These are phyloP conservation scores for Balamuthia mandrillaris DNA, from an alignment of 208 protist species.

Conservation along the genomic window DNA sequence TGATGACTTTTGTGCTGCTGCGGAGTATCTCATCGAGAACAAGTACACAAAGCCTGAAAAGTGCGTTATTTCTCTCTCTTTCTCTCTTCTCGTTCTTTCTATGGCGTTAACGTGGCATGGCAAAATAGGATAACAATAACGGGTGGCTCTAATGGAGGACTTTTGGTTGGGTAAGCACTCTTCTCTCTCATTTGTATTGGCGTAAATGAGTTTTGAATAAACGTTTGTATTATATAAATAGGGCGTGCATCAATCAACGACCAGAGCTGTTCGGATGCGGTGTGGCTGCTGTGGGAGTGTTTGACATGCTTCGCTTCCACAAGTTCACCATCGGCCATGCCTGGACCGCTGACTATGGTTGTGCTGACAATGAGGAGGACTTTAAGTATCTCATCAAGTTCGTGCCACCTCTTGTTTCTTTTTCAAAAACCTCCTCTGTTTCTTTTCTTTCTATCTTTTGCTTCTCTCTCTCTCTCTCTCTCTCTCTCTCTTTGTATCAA, in stretches of 20 bases:
- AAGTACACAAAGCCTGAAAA: constrained; percentile 45
- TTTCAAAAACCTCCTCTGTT: background rate
- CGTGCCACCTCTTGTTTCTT: background rate
- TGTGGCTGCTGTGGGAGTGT: constrained; percentile 59
- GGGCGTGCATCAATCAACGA: constrained; percentile 51
- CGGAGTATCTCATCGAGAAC: constrained; percentile 42
- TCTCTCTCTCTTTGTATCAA: background rate
- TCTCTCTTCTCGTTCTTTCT: background rate
- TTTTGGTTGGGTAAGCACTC: constrained; percentile 42
- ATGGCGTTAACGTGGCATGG: no score
- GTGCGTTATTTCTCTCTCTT: background rate
- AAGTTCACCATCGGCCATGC: constrained; percentile 59
- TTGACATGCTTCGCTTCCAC: constrained; percentile 65
- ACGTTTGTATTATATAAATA: background rate
- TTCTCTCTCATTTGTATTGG: background rate
- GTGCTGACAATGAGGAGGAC: constrained; percentile 78
- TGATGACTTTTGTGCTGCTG: constrained; percentile 58
- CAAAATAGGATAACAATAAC: constrained; percentile 8
- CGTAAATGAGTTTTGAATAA: background rate
- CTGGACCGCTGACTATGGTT: constrained; percentile 64
- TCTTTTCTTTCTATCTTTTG: background rate
- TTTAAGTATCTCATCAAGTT: constrained; percentile 83
- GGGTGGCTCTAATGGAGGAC: constrained; percentile 60
- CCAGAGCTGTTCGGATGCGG: constrained; percentile 58
- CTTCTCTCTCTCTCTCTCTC: background rate